Evolutionary conservation across 139 green algal species (phyloP).

Genomic region (Micractinium sp.): DNA sequence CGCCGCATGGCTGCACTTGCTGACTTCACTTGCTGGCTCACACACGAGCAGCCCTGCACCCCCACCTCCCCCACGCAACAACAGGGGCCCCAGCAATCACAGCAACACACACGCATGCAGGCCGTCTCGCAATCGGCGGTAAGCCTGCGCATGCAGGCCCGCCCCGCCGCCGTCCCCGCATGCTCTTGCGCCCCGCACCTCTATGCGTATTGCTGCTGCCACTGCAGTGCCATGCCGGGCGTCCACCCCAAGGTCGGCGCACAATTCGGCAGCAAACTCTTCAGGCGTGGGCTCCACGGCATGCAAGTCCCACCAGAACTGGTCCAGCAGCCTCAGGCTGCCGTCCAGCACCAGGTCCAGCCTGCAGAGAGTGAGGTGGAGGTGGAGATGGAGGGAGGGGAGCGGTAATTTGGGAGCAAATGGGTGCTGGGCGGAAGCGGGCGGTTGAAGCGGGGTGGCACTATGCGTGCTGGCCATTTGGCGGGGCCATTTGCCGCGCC

Average conservation of each 20-base stretch:
- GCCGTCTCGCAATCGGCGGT: too few relatives aligned
- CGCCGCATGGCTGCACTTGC: background rate
- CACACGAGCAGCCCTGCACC: too few relatives aligned
- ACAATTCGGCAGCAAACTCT: constrained; percentile 24
- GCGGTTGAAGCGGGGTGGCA: background rate
- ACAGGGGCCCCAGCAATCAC: too few relatives aligned
- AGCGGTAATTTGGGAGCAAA: background rate
- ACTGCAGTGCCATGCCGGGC: background rate
- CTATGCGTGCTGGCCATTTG: background rate
- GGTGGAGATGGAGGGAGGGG: background rate
- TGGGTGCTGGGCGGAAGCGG: too few relatives aligned
- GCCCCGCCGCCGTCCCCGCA: too few relatives aligned
- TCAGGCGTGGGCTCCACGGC: background rate
- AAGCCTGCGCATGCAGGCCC: too few relatives aligned
- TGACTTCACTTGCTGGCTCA: background rate
- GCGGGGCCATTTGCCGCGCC: background rate
- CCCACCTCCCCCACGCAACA: too few relatives aligned
- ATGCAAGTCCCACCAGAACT: constrained; percentile 37
- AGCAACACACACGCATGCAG: too few relatives aligned
- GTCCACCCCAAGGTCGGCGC: constrained; percentile 10
- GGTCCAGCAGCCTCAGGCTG: constrained; percentile 13
- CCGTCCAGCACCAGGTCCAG: constrained; percentile 26
- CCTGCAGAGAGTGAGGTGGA: background rate
- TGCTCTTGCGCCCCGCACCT: background rate
- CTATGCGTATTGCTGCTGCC: constrained; percentile 27